Evolutionary conservation across 1,139 yeast genomes (phyloP), one percentile per base, ranked within the genome.

Genomic region (Scheffersomyces cryptocercus): DNA sequence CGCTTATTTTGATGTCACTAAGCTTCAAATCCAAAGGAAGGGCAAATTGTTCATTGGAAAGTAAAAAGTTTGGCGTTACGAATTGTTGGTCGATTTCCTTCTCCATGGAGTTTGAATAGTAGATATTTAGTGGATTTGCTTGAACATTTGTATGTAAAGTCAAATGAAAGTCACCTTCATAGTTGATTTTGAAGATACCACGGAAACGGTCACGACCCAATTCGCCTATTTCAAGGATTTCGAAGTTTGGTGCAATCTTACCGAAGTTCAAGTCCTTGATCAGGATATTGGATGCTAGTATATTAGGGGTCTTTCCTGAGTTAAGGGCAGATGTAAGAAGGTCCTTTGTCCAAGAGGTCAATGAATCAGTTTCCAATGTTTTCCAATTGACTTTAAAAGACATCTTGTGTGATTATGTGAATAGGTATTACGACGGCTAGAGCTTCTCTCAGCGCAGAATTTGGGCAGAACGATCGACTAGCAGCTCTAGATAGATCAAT

Each of bases 151-250:
- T 89, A 43, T 85, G 87, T 44, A 88, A 72, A 0, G 95, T 86
- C 44, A 88, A 79, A 44, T 83, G 82, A 28, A 91, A 90, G 59
- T 88, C 90, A 3, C 97, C 97, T 41, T 75, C 72, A 60, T 89
- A 88, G 52, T 81, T 83, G 50, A 88, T 79, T 58, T 88, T 88
- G 70, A 88, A 89, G 29, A 88, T 88, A 1, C 96, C 96, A 45
- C 96, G 72, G 58, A 88, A 89, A 49, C 89, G 67, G 62, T 88
- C 96, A 29, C 73, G 77, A 10, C 85, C 96, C 39, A 89, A 67
- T 60, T 88, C 96, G 2, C 96, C 96, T 51, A 88, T 85, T 59
- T 88, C 96, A 47, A 88, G 69, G 34, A 89, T 85, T 63, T 88
- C 96, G 51, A 88, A 81, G 44, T 76, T 75, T 0, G 97, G 96